phyloP scores from a whole-genome alignment of 2,329 filamentous ascomycete species.

The Xylaria sp. region DNA sequence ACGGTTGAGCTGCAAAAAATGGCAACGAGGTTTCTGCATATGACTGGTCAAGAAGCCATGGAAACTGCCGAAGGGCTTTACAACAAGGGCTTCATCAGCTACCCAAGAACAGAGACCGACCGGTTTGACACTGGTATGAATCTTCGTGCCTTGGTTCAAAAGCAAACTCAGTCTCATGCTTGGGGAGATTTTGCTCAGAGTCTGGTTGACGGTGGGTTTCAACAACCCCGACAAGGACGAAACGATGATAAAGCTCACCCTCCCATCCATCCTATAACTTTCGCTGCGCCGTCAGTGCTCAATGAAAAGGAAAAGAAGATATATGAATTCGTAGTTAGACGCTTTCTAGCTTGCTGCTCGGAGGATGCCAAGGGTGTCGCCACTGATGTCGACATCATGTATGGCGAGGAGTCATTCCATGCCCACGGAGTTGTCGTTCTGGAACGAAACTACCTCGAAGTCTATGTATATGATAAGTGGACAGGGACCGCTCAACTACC shows the following conservation, averaged over 20 bases:
- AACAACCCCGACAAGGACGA: slow-evolving; percentile 81
- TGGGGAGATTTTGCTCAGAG: slow-evolving; percentile 87
- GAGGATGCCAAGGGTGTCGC: slow-evolving; percentile 89
- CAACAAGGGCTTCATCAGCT: slow-evolving; percentile 95
- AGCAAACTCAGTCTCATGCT: slow-evolving; percentile 78
- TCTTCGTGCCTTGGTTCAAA: slow-evolving; percentile 80
- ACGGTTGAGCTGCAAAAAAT: slow-evolving; percentile 98
- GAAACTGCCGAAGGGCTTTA: slow-evolving; percentile 86
- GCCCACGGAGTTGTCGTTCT: slow-evolving; percentile 86
- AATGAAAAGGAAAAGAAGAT: slow-evolving; percentile 77
- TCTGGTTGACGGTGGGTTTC: slow-evolving; percentile 80
- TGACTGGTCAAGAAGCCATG: slow-evolving; percentile 94
- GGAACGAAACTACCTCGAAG: slow-evolving; percentile 91
- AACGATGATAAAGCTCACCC: slow-evolving; percentile 98
- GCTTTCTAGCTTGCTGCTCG: slow-evolving; percentile 95
- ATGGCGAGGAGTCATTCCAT: slow-evolving; percentile 84
- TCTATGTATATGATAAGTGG: slow-evolving; percentile 98
- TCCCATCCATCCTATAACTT: slow-evolving; percentile 95
- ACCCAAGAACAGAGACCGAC: slow-evolving; percentile 96
- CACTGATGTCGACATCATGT: slow-evolving; percentile 85
- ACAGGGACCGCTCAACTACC: slow-evolving; percentile 86
- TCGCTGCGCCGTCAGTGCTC: slow-evolving; percentile 73
- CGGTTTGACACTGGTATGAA: slow-evolving; percentile 93
- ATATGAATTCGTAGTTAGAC: slow-evolving; percentile 91
- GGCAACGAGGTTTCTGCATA: slow-evolving; percentile 86